phyloP scores from a whole-genome alignment of 2,329 filamentous ascomycete species.

The Eutypella sp. region DNA sequence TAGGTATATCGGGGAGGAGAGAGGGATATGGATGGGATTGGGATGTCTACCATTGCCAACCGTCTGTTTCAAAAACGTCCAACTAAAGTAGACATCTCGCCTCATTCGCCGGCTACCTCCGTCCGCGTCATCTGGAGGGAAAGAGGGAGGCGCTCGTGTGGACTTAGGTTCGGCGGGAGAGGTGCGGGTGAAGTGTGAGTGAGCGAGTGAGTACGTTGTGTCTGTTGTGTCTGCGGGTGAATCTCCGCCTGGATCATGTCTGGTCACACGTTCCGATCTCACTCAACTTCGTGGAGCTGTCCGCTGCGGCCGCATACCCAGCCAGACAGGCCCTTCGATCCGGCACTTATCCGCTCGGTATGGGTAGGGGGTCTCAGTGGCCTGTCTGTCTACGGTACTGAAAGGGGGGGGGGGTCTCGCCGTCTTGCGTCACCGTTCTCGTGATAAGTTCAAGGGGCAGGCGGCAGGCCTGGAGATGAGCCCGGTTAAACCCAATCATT shows the following conservation, averaged over 20 bases:
- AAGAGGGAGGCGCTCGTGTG: no score
- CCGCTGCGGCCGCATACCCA: background rate
- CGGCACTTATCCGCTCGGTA: background rate
- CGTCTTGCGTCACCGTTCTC: no score
- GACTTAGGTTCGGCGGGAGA: no score
- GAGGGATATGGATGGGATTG: background rate
- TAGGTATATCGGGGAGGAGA: background rate
- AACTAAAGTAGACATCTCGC: background rate
- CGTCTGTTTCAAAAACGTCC: background rate
- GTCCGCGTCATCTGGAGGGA: background rate
- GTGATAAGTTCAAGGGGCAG: no score
- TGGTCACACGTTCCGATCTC: background rate
- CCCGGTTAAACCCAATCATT: no score
- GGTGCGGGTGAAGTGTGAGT: no score
- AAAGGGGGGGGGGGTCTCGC: no score
- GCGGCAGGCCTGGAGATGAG: no score
- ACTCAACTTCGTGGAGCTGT: background rate
- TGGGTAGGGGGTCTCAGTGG: no score
- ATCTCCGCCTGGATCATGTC: background rate
- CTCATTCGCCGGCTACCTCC: background rate
- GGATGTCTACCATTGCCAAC: background rate
- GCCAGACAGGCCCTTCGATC: background rate
- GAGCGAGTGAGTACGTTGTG: no score
- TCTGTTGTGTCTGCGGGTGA: background rate
- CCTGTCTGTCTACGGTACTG: no score